phyloP scores from a whole-genome alignment of 2,329 filamentous ascomycete genomes.

The Cercospora sp. region DNA sequence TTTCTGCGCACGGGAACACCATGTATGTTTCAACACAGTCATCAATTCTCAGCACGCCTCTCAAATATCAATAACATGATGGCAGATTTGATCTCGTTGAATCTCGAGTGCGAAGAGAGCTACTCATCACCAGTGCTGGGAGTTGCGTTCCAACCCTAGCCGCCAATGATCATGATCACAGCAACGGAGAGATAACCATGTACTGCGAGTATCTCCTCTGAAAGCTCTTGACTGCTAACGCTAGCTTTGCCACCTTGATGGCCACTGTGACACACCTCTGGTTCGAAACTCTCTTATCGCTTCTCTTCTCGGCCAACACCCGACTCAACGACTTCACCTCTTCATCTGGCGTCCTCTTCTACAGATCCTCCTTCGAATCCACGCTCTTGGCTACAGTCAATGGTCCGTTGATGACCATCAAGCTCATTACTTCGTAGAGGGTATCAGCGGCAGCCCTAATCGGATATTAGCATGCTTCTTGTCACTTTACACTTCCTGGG shows the following conservation, averaged over 20 bases:
- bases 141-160: too few species aligned
- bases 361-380: too few species aligned
- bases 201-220: background rate
- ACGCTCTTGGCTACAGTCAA: constrained; percentile 54
- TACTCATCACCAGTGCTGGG: background rate
- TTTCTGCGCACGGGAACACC: background rate
- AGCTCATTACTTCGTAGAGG: constrained; percentile 79
- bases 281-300: background rate
- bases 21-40: background rate
- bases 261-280: background rate
- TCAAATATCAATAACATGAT: background rate
- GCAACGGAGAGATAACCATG: background rate
- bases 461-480: too few species aligned
- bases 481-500: too few species aligned
- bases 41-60: background rate
- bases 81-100: background rate
- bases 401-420: constrained; percentile 72
- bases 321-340: background rate
- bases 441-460: constrained; percentile 81
- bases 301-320: background rate
- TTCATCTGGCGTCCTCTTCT: background rate
- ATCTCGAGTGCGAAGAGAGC: background rate
- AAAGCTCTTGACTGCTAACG: background rate
- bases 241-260: constrained; percentile 2
- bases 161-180: too few species aligned